phyloP scores from a whole-genome alignment of 331 rosid genomes.

The Cucumis variabilis region DNA sequence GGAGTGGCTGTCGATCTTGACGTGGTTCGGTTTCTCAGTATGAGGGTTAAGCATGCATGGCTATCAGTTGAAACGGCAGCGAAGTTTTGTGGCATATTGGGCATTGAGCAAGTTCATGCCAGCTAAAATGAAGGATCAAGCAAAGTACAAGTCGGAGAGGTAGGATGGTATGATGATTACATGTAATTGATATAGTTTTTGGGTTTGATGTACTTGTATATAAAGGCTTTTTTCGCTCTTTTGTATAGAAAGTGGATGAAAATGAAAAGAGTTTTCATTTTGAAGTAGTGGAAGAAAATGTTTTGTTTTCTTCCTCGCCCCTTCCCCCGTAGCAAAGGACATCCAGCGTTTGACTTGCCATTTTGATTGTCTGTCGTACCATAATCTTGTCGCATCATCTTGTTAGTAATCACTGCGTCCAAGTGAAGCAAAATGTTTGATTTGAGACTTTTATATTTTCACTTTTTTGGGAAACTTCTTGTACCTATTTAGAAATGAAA shows the following conservation, averaged over 20 bases:
- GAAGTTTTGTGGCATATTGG: not conserved
- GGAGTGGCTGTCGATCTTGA: too few relatives aligned
- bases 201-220: not conserved
- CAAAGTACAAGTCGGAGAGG: not conserved
- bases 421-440: too few relatives aligned
- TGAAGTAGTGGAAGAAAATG: not conserved
- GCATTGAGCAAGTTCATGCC: not conserved
- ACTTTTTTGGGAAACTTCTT: too few relatives aligned
- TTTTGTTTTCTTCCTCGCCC: too few relatives aligned
- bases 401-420: too few relatives aligned
- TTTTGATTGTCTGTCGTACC: too few relatives aligned
- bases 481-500: too few relatives aligned
- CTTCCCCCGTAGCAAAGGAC: too few relatives aligned
- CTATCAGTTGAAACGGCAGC: not conserved
- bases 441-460: too few relatives aligned
- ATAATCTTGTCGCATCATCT: too few relatives aligned
- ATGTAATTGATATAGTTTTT: not conserved
- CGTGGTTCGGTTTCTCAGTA: not conserved
- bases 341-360: too few relatives aligned
- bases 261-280: not conserved
- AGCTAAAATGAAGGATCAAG: not conserved
- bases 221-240: not conserved
- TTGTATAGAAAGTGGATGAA: conserved; percentile 1
- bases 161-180: not conserved
- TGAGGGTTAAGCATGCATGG: not conserved